A percentile compares a stretch with the other conserved stretches of the same genome.
Conservation (phyloP, 306 rosid species). For the Vachellia pachyceras region DNA sequence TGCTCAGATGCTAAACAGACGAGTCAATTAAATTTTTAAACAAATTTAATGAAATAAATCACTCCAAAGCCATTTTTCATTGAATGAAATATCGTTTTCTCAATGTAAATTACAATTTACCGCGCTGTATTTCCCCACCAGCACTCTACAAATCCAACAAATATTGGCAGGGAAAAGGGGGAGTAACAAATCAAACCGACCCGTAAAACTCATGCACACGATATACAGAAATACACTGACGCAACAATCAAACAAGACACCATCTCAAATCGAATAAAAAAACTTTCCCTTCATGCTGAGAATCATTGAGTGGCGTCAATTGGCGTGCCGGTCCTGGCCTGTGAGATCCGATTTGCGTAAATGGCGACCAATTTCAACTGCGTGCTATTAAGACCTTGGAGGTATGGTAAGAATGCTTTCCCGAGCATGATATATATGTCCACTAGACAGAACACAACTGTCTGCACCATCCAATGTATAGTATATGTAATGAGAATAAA, state of each 20-base stretch:
- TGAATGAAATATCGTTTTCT: conserved; percentile 49
- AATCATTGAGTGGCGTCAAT: conserved; percentile 59
- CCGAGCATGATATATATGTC: conserved; percentile 91
- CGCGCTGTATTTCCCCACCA: conserved; percentile 56
- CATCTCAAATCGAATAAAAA: conserved; percentile 41
- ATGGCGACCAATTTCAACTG: conserved; percentile 80
- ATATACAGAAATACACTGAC: conserved; percentile 85
- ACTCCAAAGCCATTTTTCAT: conserved; percentile 51
- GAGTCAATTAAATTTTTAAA: background rate
- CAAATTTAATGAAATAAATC: background rate
- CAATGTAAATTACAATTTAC: conserved; percentile 43
- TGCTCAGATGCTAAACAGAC: background rate
- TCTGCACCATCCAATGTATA: conserved; percentile 55
- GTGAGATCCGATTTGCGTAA: conserved; percentile 83
- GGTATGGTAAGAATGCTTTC: conserved; percentile 74
- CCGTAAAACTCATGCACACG: conserved; percentile 67
- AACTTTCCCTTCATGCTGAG: conserved; percentile 39
- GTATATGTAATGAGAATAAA: conserved; percentile 23
- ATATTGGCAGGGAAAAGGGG: conserved; percentile 37
- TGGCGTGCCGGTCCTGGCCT: conserved; percentile 66
- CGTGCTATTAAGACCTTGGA: conserved; percentile 80
- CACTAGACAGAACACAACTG: conserved; percentile 87
- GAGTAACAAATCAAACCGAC: conserved; percentile 41
- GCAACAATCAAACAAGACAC: conserved; percentile 58
- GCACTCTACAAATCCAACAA: conserved; percentile 59